Evolutionary conservation across 2,329 filamentous ascomycete genomes (phyloP), one percentile per base, ranked within the genome.

Genomic region (Sphaerostilbella broomeana): DNA sequence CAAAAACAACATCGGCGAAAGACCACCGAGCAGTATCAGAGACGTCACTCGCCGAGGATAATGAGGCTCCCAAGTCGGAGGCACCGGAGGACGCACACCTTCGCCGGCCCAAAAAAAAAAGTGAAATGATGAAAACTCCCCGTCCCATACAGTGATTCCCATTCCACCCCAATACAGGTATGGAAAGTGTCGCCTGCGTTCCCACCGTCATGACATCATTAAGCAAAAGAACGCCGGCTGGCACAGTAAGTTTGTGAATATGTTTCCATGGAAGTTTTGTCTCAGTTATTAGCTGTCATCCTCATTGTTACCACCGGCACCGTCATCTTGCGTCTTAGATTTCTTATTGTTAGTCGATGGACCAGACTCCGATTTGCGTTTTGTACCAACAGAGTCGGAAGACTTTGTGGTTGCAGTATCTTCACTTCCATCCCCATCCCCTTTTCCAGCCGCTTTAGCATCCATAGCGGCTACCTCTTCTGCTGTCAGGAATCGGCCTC

Each of bases 391-490:
- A 36, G 51, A 44, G 35, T 55, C 51, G 26, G 51, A 43, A 32
- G 49, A 35, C 36, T 51, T 56, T 22, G 49, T 47, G 4, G 50
- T 43, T 4, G 49, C 47, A 20, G 38, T 42, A 35, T 56, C 57
- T 11, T 57, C 60, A 57, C 29, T 54, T 12, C 65, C 63, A 34
- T 50, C 55, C 13, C 48, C 53, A 8, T 55, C 53, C 3, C 48
- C 58, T 36, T 64, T 67, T 52, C 75, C 67, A 52, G 75, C 76
- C 33, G 48, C 52, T 12, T 72, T 74, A 51, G 79, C 77, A 56
- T 95, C 89, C 70, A 95, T 88, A 35, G 84, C 82, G 5, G 88
- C 87, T 4, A 95, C 89, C 61, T 98, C 92, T 42, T 97, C 92
- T 1, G 92, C 90, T 0, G 92, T 98, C 60, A 98, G 68, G 72